These are phyloP conservation scores for Gracilaria gracilis DNA, from an alignment of 23 red algal genomes.

Conservation along the genomic window DNA sequence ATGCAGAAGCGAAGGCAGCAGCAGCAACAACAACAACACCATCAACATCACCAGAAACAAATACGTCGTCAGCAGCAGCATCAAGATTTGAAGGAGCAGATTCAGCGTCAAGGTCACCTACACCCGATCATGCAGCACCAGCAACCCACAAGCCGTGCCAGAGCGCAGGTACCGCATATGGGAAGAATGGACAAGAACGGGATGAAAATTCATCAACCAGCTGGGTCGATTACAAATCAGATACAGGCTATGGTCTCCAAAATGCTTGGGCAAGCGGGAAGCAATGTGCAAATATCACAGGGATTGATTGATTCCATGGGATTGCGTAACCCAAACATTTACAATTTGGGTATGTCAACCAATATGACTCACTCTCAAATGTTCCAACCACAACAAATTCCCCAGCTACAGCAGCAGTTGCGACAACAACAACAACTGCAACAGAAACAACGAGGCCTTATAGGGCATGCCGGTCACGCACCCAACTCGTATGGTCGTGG, in stretches of 20 bases:
- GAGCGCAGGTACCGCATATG: background rate
- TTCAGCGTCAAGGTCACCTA: conserved; percentile 20
- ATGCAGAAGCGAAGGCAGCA: conserved; percentile 52
- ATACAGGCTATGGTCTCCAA: conserved; percentile 25
- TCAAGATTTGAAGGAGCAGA: conserved; percentile 35
- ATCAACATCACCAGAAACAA: conserved; percentile 49
- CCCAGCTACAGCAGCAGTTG: conserved; percentile 18
- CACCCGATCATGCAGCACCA: conserved; percentile 31
- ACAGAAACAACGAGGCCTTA: conserved; percentile 21
- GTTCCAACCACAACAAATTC: conserved; percentile 29
- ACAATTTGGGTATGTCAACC: background rate
- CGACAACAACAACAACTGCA: conserved; percentile 34
- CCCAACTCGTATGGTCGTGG: background rate
- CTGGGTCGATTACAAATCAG: background rate
- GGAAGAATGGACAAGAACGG: conserved; percentile 39
- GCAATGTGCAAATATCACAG: conserved; percentile 7
- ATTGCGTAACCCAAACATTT: background rate
- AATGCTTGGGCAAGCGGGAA: background rate
- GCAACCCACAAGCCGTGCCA: conserved; percentile 1
- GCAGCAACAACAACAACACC: conserved; percentile 24
- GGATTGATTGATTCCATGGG: conserved; percentile 16
- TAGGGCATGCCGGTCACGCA: background rate
- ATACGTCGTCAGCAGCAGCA: conserved; percentile 45
- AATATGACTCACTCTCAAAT: background rate
- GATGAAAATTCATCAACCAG: conserved; percentile 13